Conservation (phyloP, 495 filamentous ascomycete genomes). For the Neurospora africana region DNA sequence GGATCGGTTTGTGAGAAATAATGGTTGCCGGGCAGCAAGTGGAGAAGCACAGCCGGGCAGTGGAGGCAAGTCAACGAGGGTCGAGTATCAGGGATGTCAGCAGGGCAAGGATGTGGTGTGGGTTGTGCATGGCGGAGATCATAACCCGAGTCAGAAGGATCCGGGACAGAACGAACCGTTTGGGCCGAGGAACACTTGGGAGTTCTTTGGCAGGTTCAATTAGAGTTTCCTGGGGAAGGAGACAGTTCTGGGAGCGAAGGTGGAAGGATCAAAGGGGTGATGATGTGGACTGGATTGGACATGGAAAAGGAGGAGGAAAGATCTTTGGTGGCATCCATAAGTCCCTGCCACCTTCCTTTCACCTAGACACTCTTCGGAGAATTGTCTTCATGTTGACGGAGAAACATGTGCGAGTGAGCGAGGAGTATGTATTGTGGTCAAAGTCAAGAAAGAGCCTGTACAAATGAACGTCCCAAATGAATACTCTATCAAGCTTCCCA, state of each 20-base stretch:
- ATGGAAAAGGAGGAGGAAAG: neutral
- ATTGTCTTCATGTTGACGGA: neutral
- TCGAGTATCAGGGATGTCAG: conserved; percentile 23
- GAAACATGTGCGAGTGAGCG: neutral
- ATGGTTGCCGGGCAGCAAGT: conserved; percentile 21
- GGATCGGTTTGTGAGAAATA: conserved; percentile 32
- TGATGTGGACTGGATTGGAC: neutral
- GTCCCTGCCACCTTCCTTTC: too few relatives aligned
- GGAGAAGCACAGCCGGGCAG: conserved; percentile 11
- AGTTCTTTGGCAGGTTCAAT: conserved; percentile 19
- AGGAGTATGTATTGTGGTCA: neutral
- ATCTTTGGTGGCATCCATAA: neutral
- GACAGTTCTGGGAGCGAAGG: neutral
- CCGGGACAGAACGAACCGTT: conserved; percentile 15
- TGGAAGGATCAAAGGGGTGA: neutral
- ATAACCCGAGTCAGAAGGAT: conserved; percentile 20
- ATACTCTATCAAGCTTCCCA: too few relatives aligned
- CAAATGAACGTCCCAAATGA: too few relatives aligned
- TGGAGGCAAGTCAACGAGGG: conserved; percentile 14
- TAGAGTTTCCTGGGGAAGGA: neutral
- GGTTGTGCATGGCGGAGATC: conserved; percentile 18
- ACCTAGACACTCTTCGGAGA: neutral
- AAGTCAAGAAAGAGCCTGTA: too few relatives aligned
- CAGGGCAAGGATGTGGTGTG: conserved; percentile 22
- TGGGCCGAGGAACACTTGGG: conserved; percentile 24